These are phyloP conservation scores for Microbotryum scabiosae DNA, from an alignment of 1,284 basidiomycete genomes.

Conservation along the genomic window DNA sequence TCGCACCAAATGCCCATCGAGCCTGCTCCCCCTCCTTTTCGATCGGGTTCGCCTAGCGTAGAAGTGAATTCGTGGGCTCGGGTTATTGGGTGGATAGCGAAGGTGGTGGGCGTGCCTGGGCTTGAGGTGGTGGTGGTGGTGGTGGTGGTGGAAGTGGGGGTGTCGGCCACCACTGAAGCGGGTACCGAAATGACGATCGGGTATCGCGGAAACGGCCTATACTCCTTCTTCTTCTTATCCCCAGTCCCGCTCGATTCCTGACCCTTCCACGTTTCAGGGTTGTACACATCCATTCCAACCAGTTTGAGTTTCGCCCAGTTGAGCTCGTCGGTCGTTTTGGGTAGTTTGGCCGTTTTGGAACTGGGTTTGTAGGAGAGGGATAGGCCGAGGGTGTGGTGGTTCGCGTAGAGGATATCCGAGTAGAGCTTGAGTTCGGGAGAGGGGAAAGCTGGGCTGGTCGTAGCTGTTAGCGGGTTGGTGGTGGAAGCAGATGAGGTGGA, in stretches of 20 bases:
- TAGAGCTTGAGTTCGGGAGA: slow-evolving; percentile 63
- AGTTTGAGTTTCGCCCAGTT: slow-evolving; percentile 49
- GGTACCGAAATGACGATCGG: slow-evolving; percentile 49
- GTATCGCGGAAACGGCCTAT: slow-evolving; percentile 42
- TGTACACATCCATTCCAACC: slow-evolving; percentile 73
- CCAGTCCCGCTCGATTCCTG: background rate
- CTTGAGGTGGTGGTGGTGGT: slow-evolving; percentile 39
- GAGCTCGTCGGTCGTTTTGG: slow-evolving; percentile 45
- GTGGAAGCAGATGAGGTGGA: too few relatives aligned
- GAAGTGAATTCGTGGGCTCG: slow-evolving; percentile 67
- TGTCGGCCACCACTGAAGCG: slow-evolving; percentile 39
- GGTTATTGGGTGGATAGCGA: slow-evolving; percentile 49
- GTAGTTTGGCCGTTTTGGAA: slow-evolving; percentile 52
- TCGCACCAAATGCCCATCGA: slow-evolving; percentile 82
- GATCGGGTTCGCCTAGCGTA: slow-evolving; percentile 65
- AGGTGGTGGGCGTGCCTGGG: slow-evolving; percentile 39
- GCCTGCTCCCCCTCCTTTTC: slow-evolving; percentile 76
- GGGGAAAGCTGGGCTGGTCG: too few relatives aligned
- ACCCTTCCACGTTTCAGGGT: slow-evolving; percentile 37
- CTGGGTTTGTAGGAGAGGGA: slow-evolving; percentile 61
- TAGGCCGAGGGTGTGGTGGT: slow-evolving; percentile 66
- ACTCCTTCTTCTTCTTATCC: slow-evolving; percentile 1
- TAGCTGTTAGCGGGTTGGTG: too few relatives aligned
- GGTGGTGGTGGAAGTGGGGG: slow-evolving; percentile 16
- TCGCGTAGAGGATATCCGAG: slow-evolving; percentile 72